Base-by-base conservation (phyloP, 208 protist species). In the Leishmania major region DNA sequence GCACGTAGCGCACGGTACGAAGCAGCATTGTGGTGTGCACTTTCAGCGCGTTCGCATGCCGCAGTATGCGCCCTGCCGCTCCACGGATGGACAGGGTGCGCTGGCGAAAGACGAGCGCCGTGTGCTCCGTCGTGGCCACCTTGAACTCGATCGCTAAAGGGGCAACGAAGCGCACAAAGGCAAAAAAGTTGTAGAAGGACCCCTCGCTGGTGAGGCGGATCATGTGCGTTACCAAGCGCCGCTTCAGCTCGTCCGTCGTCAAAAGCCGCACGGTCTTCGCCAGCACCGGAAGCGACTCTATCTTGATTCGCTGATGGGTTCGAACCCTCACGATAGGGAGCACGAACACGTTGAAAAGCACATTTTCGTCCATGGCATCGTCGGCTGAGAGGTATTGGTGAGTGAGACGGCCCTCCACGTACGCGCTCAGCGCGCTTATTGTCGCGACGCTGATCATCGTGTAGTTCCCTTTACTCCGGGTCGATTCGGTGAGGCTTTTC, bases 141-240 rank as follows among this genome's bases (percentile, higher is more conserved):
- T 69, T 25, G 60, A 87, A 74, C 49, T 81, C 57, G 2, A 82
- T 85, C 5, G 89, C 88, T 7, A 85, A 55, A 5, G 84, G 83
- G 0, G 88, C 81, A 62, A 94, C 77, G 25, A 91, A 71, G 11
- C 79, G 64, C 10, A 92, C 57, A 82, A 94, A 95, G 28, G 85
- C 81, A 28, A 86, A 85, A 15, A 88, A 53, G 28, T 53, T 55
- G 22, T 55, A 35, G 28, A 74, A n/a, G 4, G 49, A 31, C 35
- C 70, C 70, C 15, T 74, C 70, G 1, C 70, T 28, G 13, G 45
- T 51, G 43, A 74, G 70, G 3, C 70, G 70, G 13, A 74, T 74
- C 70, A 74, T 74, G 70, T 55, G 43, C 25, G 28, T 31, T 17
- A 53, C 70, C 70, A 74, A 51, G 3, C 70, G 45, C 25, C 70